Percentiles rank a stretch among this genome's conserved stretches.
Conservation (phyloP, 2,329 filamentous ascomycete genomes). For the Aspergillus terreus region DNA sequence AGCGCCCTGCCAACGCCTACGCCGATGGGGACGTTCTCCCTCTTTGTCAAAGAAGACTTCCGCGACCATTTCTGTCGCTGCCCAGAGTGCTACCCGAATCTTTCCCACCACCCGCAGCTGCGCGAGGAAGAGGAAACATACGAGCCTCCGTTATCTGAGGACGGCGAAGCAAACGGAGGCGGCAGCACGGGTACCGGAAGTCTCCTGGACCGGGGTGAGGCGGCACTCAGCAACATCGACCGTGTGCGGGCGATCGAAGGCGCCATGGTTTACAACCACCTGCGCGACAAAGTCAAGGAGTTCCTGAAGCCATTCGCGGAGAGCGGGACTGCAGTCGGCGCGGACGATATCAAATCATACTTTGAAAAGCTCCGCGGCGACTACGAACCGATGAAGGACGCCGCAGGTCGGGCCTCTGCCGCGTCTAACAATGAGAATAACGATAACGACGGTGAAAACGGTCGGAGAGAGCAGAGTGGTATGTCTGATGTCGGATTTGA, state of each 20-base stretch:
- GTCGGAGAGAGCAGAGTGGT: slow-evolving; percentile 47
- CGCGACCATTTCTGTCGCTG: slow-evolving; percentile 81
- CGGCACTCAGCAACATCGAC: slow-evolving; percentile 85
- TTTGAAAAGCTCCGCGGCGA: slow-evolving; percentile 94
- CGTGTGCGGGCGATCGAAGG: slow-evolving; percentile 91
- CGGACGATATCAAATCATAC: slow-evolving; percentile 93
- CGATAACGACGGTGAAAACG: slow-evolving; percentile 27
- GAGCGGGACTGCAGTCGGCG: slow-evolving; percentile 79
- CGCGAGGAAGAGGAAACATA: slow-evolving; percentile 94
- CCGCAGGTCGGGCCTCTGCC: slow-evolving; percentile 51
- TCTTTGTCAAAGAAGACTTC: slow-evolving; percentile 79
- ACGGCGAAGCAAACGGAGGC: slow-evolving; percentile 49
- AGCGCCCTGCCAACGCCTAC: slow-evolving; percentile 52
- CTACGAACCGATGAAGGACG: slow-evolving; percentile 66
- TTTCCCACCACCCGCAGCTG: slow-evolving; percentile 71
- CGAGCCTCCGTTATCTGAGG: slow-evolving; percentile 79
- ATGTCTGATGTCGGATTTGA: slow-evolving; percentile 15
- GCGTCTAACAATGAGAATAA: slow-evolving; percentile 29
- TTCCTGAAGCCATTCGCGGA: slow-evolving; percentile 94
- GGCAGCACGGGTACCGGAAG: slow-evolving; percentile 67
- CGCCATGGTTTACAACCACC: slow-evolving; percentile 95
- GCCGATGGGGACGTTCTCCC: slow-evolving; percentile 63
- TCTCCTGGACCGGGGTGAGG: slow-evolving; percentile 86
- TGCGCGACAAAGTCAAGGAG: slow-evolving; percentile 92
- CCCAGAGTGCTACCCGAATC: slow-evolving; percentile 68